Percentiles rank a stretch among this genome's conserved stretches.
These are phyloP conservation scores for Wallemia mellicola DNA, from an alignment of 1,284 basidiomycete species.

Conservation along the genomic window DNA sequence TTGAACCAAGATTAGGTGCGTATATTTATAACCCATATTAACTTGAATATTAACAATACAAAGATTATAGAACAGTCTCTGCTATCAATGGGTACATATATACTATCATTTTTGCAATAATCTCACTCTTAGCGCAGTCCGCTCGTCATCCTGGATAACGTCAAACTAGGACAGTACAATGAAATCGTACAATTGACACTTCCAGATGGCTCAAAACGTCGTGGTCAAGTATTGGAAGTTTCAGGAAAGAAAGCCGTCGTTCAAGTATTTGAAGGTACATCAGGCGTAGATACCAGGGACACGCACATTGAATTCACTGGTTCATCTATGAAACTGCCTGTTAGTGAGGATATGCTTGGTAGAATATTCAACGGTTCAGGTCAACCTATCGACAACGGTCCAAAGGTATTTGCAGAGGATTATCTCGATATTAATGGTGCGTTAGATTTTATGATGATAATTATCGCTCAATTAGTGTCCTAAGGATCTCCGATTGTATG, in stretches of 20 bases:
- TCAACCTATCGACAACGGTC: slow-evolving; percentile 90
- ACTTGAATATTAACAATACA: slow-evolving; percentile 4
- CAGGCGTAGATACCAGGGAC: slow-evolving; percentile 85
- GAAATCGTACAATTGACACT: slow-evolving; percentile 92
- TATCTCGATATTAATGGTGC: slow-evolving; percentile 95
- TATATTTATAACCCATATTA: slow-evolving; percentile 2
- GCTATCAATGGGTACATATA: slow-evolving; percentile 65
- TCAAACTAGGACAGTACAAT: slow-evolving; percentile 68
- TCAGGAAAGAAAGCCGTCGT: slow-evolving; percentile 97
- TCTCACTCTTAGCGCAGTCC: slow-evolving; percentile 26
- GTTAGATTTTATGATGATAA: too few species aligned
- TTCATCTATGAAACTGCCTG: slow-evolving; percentile 91
- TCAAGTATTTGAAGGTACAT: slow-evolving; percentile 95
- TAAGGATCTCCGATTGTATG: slow-evolving; percentile 1
- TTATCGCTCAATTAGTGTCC: too few species aligned
- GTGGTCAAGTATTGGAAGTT: slow-evolving; percentile 93
- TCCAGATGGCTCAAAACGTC: slow-evolving; percentile 78
- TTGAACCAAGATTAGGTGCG: slow-evolving; percentile 63
- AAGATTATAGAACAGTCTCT: slow-evolving; percentile 84
- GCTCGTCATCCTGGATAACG: slow-evolving; percentile 88
- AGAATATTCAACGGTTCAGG: slow-evolving; percentile 98
- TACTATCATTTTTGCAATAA: slow-evolving; percentile 6
- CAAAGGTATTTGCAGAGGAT: slow-evolving; percentile 96
- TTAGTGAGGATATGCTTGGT: slow-evolving; percentile 98
- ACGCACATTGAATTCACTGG: slow-evolving; percentile 98